Conservation (phyloP, 805 yeast genomes). For the Candida odintsovae region DNA sequence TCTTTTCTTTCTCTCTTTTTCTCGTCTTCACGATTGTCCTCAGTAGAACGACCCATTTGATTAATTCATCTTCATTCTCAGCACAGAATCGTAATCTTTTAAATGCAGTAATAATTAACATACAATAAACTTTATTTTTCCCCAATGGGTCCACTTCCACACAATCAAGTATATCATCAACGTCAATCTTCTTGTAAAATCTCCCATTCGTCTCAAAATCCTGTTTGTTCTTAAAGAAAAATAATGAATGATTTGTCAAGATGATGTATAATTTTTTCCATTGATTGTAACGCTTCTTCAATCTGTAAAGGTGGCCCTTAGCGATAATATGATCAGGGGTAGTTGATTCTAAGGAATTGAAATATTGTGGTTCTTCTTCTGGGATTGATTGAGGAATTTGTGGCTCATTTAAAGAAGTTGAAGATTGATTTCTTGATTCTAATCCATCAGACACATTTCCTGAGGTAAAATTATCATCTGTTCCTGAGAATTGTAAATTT, state of each 20-base stretch:
- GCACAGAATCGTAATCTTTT: conserved; percentile 42
- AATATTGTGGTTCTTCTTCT: conserved; percentile 10
- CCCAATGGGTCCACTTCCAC: conserved; percentile 46
- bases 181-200: conserved; percentile 27
- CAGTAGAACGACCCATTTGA: conserved; percentile 43
- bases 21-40: conserved; percentile 28
- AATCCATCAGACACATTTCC: conserved; percentile 9
- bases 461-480: conserved; percentile 23
- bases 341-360: conserved; percentile 18
- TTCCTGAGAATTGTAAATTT: conserved; percentile 15
- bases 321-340: conserved; percentile 32
- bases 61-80: conserved; percentile 38
- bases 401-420: conserved; percentile 5
- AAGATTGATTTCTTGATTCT: conserved; percentile 6
- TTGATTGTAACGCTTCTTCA: conserved; percentile 38
- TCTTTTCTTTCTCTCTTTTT: conserved; percentile 9
- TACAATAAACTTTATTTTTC: conserved; percentile 37
- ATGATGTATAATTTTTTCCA: conserved; percentile 42
- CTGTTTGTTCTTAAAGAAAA: conserved; percentile 32
- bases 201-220: conserved; percentile 12
- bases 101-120: conserved; percentile 40
- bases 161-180: conserved; percentile 37
- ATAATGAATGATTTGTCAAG: conserved; percentile 34
- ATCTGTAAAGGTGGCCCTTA: conserved; percentile 35
- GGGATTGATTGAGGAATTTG: conserved; percentile 6